Percentiles rank a stretch among this genome's conserved stretches.
Conservation (phyloP, 192 early-diverging fungal species). For the Rhizoclosmatium globosum region DNA sequence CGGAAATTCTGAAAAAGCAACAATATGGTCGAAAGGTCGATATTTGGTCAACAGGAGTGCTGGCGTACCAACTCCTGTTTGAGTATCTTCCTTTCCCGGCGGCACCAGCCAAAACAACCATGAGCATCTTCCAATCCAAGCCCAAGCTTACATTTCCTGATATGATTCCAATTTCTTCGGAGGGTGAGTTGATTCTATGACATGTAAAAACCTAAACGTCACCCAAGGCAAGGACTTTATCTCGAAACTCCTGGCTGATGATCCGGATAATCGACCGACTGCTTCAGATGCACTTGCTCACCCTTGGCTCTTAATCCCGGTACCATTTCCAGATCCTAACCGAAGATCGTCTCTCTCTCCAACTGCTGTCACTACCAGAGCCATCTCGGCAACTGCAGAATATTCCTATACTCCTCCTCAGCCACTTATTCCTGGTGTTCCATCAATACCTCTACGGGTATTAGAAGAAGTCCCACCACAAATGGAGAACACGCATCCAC, state of each 20-base stretch:
- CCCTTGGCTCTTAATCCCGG: constrained; percentile 16
- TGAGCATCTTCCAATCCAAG: constrained; percentile 6
- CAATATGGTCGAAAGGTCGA: constrained; percentile 43
- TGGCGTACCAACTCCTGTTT: constrained; percentile 35
- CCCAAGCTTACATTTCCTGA: constrained; percentile 31
- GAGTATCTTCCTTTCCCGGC: constrained; percentile 20
- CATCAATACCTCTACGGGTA: neutral
- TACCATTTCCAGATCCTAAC: neutral
- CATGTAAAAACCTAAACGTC: neutral
- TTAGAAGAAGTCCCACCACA: neutral
- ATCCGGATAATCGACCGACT: constrained; percentile 30
- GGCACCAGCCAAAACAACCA: neutral
- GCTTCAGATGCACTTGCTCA: constrained; percentile 31
- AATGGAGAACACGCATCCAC: neutral
- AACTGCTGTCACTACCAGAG: neutral
- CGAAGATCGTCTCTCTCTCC: neutral
- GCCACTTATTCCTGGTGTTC: neutral
- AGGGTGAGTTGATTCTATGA: constrained; percentile 14
- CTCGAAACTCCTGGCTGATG: neutral
- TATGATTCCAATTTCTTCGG: neutral
- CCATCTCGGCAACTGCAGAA: no score
- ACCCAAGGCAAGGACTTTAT: constrained; percentile 23
- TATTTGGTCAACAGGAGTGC: constrained; percentile 36
- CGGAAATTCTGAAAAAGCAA: constrained; percentile 40
- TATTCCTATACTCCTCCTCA: neutral